Conservation (phyloP, 1,139 yeast genomes). For the Nadsonia starkeyi-henricii region DNA sequence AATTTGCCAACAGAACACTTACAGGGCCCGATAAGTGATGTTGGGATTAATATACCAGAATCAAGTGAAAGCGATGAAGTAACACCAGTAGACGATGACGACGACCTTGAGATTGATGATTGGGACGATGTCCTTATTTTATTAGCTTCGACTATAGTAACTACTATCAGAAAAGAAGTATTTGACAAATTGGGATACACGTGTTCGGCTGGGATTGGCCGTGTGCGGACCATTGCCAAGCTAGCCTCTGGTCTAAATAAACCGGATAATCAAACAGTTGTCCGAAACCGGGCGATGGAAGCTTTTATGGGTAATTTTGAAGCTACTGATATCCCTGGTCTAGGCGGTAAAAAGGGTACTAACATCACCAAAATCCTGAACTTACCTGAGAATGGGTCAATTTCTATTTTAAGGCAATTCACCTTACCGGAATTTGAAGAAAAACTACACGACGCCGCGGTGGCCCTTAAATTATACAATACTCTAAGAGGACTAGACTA, state of each 20-base stretch:
- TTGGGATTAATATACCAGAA: no score
- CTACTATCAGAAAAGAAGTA: slow-evolving; percentile 40
- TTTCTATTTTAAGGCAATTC: slow-evolving; percentile 15
- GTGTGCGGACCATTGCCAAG: slow-evolving; percentile 68
- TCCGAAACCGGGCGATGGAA: slow-evolving; percentile 36
- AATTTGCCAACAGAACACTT: no score
- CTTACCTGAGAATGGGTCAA: slow-evolving; percentile 19
- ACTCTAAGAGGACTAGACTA: slow-evolving; percentile 51
- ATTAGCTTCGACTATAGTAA: slow-evolving; percentile 49
- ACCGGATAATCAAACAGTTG: slow-evolving; percentile 75
- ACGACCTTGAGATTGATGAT: slow-evolving; percentile 30
- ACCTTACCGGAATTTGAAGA: slow-evolving; percentile 22
- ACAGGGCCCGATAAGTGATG: no score
- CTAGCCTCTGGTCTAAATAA: slow-evolving; percentile 78
- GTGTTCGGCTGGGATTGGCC: slow-evolving; percentile 79
- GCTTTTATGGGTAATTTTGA: slow-evolving; percentile 47
- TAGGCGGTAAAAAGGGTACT: slow-evolving; percentile 84
- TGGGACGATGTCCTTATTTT: slow-evolving; percentile 77
- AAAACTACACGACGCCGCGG: slow-evolving; percentile 30
- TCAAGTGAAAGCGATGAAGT: no score
- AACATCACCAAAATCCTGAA: slow-evolving; percentile 30
- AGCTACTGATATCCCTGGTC: slow-evolving; percentile 66
- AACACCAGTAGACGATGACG: no score
- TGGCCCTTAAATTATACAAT: slow-evolving; percentile 39
- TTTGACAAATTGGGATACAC: slow-evolving; percentile 54